Conservation (phyloP, 2,329 filamentous ascomycete species). For the Colletotrichum destructivum region DNA sequence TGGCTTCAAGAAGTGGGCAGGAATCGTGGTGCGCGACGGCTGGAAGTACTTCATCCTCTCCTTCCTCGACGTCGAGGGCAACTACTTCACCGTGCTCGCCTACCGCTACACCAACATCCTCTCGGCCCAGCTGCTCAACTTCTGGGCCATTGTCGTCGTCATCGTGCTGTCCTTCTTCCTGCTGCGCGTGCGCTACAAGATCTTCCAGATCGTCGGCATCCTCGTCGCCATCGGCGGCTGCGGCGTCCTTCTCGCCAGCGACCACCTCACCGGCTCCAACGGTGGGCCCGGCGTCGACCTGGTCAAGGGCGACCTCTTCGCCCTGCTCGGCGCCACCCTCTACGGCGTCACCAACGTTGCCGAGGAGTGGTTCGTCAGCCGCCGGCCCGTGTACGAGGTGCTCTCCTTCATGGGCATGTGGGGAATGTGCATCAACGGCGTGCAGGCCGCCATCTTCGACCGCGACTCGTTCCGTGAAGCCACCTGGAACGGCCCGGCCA, state of each 20-base stretch:
- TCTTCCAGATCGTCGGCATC: conserved; percentile 88
- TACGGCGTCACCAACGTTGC: conserved; percentile 94
- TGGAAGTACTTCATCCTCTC: conserved; percentile 96
- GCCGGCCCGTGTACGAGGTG: conserved; percentile 91
- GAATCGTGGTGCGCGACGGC: conserved; percentile 77
- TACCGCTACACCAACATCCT: conserved; percentile 95
- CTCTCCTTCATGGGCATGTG: conserved; percentile 92
- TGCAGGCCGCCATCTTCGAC: conserved; percentile 93
- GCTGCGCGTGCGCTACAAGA: conserved; percentile 90
- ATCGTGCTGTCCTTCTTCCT: conserved; percentile 87
- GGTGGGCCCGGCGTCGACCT: conserved; percentile 78
- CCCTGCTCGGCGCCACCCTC: conserved; percentile 87
- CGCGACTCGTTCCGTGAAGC: conserved; percentile 77
- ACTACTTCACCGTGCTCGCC: conserved; percentile 97
- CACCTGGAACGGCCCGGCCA: conserved; percentile 77
- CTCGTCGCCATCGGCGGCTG: conserved; percentile 91
- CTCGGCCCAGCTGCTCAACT: conserved; percentile 95
- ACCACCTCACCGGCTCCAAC: conserved; percentile 86
- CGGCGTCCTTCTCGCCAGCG: conserved; percentile 87
- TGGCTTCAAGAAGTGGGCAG: conserved; percentile 79
- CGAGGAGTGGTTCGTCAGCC: conserved; percentile 94
- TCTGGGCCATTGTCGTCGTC: conserved; percentile 97
- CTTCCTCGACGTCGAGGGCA: conserved; percentile 95
- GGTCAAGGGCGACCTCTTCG: conserved; percentile 94
- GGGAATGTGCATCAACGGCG: conserved; percentile 91